Conservation (phyloP, 306 rosid species). For the Purshia tridentata region DNA sequence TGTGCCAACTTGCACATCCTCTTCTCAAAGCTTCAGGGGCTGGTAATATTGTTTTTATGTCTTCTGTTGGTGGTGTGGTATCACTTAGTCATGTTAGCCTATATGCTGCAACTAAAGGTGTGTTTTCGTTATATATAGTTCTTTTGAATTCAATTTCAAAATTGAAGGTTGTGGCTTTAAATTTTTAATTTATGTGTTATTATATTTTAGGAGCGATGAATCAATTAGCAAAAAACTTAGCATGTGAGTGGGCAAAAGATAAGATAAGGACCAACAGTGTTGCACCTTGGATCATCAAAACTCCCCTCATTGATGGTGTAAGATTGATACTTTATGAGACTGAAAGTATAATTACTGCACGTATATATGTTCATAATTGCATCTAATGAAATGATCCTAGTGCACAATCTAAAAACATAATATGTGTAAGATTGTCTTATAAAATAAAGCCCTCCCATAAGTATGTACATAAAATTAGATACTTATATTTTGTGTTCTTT, state of each 20-base stretch:
- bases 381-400: too few species aligned
- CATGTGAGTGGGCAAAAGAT: constrained; percentile 67
- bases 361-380: too few species aligned
- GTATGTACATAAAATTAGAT: too few species aligned
- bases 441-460: too few species aligned
- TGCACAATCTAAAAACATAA: too few species aligned
- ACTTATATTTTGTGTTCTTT: not conserved
- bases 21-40: constrained; percentile 44
- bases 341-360: too few species aligned
- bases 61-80: constrained; percentile 32
- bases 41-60: constrained; percentile 35
- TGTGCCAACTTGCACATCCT: constrained; percentile 53
- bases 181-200: not conserved
- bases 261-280: constrained; percentile 55
- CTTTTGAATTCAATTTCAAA: not conserved
- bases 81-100: constrained; percentile 10
- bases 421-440: too few species aligned
- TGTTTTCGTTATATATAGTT: not conserved
- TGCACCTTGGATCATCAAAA: constrained; percentile 44
- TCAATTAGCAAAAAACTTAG: constrained; percentile 47
- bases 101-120: constrained; percentile 49
- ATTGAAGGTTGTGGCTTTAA: not conserved
- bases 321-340: not conserved
- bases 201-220: constrained; percentile 45
- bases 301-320: constrained; percentile 27